These are phyloP conservation scores for Yarrowia sp. DNA, from an alignment of 805 yeast species.

Conservation along the genomic window DNA sequence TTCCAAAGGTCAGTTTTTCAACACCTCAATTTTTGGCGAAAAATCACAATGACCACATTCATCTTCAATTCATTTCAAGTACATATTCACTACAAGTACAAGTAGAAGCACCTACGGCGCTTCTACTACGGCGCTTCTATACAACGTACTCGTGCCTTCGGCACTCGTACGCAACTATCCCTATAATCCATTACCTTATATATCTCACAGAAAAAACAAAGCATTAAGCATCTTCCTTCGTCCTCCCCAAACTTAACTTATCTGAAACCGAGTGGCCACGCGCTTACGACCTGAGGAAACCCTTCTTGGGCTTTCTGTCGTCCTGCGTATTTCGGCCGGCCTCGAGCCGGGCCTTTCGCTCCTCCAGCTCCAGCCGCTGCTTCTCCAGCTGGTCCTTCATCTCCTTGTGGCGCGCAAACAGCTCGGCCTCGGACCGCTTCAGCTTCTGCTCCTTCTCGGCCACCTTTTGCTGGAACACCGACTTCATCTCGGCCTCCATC, in stretches of 20 bases:
- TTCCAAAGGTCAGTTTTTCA: too few species aligned
- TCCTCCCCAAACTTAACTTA: background rate
- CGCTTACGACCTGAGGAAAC: conserved; percentile 15
- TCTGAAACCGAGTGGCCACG: background rate
- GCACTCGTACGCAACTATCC: background rate
- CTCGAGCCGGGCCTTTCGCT: conserved; percentile 71
- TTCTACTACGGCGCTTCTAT: too few species aligned
- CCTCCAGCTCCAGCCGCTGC: conserved; percentile 87
- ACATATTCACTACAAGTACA: too few species aligned
- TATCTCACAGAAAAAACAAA: conserved; percentile 3
- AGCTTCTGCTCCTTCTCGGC: conserved; percentile 94
- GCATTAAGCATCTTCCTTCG: conserved; percentile 11
- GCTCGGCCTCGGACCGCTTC: conserved; percentile 94
- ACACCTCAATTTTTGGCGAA: too few species aligned
- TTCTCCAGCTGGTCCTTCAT: conserved; percentile 91
- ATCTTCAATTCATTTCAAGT: too few species aligned
- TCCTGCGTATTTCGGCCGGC: conserved; percentile 28
- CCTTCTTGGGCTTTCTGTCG: conserved; percentile 25
- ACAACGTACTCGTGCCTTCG: too few species aligned
- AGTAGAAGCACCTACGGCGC: too few species aligned
- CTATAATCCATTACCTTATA: conserved; percentile 6
- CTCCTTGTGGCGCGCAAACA: conserved; percentile 92
- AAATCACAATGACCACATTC: too few species aligned
- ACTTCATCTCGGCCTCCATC: conserved; percentile 95
- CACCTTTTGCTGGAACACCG: conserved; percentile 94